Conservation (phyloP, 139 green algal genomes). For the Micromonas pusilla region DNA sequence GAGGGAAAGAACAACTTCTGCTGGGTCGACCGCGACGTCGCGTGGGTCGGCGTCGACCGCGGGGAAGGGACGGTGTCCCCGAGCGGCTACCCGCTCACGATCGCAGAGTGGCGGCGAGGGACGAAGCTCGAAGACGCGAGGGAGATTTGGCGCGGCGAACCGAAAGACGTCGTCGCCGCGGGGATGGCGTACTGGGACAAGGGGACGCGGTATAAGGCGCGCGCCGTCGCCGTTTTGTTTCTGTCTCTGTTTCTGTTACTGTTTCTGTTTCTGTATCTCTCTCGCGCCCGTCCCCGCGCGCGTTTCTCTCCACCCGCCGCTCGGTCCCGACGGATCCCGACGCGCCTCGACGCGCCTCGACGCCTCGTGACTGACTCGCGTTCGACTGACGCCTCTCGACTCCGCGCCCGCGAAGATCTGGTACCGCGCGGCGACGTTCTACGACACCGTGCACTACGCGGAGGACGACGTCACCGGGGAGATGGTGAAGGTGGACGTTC, state of each 20-base stretch:
- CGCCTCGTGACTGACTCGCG: too few species aligned
- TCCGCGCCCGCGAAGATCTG: too few species aligned
- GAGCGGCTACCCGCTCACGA: conserved; percentile 1
- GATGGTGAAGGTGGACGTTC: neutral
- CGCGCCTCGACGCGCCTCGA: too few species aligned
- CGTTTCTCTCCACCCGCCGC: too few species aligned
- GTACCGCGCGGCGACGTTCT: neutral
- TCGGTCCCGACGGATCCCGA: too few species aligned
- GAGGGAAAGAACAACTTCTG: neutral
- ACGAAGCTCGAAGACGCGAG: neutral
- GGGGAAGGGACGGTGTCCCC: neutral
- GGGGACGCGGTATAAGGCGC: neutral
- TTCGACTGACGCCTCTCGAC: too few species aligned
- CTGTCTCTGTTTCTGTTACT: too few species aligned
- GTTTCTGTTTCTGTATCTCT: too few species aligned
- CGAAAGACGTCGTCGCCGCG: neutral
- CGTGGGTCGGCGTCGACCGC: neutral
- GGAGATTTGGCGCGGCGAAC: neutral
- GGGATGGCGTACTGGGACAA: conserved; percentile 10
- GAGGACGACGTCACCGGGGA: neutral
- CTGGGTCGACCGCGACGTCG: conserved; percentile 4
- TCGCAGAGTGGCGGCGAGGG: neutral
- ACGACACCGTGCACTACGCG: neutral
- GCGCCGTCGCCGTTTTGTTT: too few species aligned
- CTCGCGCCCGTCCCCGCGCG: too few species aligned